A percentile compares a stretch with the other conserved stretches of the same genome.
Evolutionary conservation across 2,329 filamentous ascomycete species (phyloP).

Genomic region (Pseudocercospora pini-densiflorae): DNA sequence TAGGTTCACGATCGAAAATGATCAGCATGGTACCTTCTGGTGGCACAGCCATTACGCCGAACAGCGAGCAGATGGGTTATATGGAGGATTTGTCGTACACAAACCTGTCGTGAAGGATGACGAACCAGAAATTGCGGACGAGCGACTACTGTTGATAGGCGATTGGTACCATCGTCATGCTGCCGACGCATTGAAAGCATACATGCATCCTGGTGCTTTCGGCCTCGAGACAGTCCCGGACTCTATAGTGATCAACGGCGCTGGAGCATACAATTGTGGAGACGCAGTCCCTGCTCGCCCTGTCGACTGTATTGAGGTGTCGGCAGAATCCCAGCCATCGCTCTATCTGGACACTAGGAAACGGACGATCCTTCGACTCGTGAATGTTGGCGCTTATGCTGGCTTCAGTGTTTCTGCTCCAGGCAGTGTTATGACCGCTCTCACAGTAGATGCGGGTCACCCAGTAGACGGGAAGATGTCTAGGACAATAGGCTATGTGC

Average conservation of each 20-base stretch:
- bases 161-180: constrained; percentile 56
- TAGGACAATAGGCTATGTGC: constrained; percentile 47
- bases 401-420: constrained; percentile 45
- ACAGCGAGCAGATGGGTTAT: constrained; percentile 52
- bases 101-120: constrained; percentile 34
- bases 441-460: constrained; percentile 50
- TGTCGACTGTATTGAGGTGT: constrained; percentile 46
- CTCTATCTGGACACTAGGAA: constrained; percentile 26
- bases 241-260: constrained; percentile 54
- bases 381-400: constrained; percentile 52
- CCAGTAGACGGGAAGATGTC: constrained; percentile 36
- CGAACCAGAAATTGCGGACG: constrained; percentile 42
- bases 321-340: constrained; percentile 14
- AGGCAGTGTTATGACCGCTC: constrained; percentile 38
- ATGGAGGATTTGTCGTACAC: constrained; percentile 55
- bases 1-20: constrained; percentile 33
- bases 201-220: constrained; percentile 48
- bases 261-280: constrained; percentile 51
- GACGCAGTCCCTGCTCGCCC: constrained; percentile 52
- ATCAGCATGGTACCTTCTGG: constrained; percentile 55
- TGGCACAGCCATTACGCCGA: constrained; percentile 53
- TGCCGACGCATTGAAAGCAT: constrained; percentile 49
- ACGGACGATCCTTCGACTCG: constrained; percentile 46
- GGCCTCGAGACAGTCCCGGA: constrained; percentile 55
- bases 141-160: constrained; percentile 53